Percentiles rank a stretch among this genome's conserved stretches.
phyloP scores from a whole-genome alignment of 805 yeast genomes.

The Pichia exigua region DNA sequence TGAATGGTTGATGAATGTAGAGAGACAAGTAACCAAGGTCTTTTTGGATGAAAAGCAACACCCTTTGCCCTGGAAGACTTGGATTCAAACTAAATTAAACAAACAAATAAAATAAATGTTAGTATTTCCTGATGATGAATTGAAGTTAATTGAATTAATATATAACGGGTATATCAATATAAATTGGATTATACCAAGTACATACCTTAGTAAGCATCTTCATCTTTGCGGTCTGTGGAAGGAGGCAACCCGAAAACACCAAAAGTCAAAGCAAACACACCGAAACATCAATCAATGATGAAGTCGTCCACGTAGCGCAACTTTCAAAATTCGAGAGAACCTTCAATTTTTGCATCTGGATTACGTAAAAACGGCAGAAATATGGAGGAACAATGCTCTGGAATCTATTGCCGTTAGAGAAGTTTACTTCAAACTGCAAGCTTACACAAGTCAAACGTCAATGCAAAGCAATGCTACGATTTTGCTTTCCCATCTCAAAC shows the following conservation, averaged over 20 bases:
- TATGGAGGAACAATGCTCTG: no score
- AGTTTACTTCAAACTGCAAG: no score
- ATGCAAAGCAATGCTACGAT: no score
- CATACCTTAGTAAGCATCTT: conserved; percentile 36
- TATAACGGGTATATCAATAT: not conserved
- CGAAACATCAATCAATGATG: not conserved
- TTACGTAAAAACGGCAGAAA: not conserved
- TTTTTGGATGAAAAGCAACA: conserved; percentile 94
- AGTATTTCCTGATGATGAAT: not conserved
- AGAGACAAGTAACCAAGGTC: conserved; percentile 95
- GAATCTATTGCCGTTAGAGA: no score
- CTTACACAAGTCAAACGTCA: no score
- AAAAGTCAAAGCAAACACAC: not conserved
- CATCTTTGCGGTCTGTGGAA: conserved; percentile 38
- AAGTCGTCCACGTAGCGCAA: not conserved
- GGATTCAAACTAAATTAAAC: conserved; percentile 42
- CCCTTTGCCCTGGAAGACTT: conserved; percentile 90
- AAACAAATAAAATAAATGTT: not conserved
- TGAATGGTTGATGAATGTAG: conserved; percentile 97
- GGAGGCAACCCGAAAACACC: not conserved
- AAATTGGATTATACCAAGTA: not conserved
- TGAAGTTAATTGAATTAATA: no score
- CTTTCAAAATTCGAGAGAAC: not conserved
- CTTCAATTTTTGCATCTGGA: not conserved
- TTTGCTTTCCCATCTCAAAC: no score